A percentile compares a stretch with the other conserved stretches of the same genome.
These are phyloP conservation scores for Stagonosporopsis chrysanthemi DNA, from an alignment of 2,329 filamentous ascomycete species.

Conservation along the genomic window DNA sequence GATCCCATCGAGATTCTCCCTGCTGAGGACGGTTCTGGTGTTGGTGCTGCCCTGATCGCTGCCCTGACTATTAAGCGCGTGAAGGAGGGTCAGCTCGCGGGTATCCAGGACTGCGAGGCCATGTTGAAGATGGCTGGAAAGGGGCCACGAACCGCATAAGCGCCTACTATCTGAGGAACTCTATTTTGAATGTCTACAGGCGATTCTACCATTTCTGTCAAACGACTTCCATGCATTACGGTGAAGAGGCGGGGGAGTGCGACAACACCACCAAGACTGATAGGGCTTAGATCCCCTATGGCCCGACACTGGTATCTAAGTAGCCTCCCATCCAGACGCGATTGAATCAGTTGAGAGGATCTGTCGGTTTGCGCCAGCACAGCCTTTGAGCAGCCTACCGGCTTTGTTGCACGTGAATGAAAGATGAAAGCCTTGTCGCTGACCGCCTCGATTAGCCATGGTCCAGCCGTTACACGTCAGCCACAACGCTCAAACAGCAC, in stretches of 20 bases:
- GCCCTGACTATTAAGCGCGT: constrained; percentile 70
- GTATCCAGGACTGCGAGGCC: constrained; percentile 61
- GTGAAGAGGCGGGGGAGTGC: not conserved
- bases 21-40: constrained; percentile 94
- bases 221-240: not conserved
- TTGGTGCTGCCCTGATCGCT: constrained; percentile 95
- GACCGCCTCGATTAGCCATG: not conserved
- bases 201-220: not conserved
- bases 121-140: constrained; percentile 49
- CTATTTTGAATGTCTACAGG: constrained; percentile 6
- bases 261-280: not conserved
- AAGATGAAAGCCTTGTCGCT: not conserved
- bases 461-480: constrained; percentile 1
- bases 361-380: constrained; percentile 3
- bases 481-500: not conserved
- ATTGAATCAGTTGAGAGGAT: not conserved
- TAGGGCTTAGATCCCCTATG: not conserved
- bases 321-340: not conserved
- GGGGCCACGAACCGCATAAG: constrained; percentile 14
- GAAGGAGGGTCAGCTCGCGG: constrained; percentile 65
- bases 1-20: constrained; percentile 86
- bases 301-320: not conserved
- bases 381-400: not conserved
- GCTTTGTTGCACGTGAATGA: not conserved
- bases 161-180: not conserved